A percentile compares a stretch with the other conserved stretches of the same genome.
Evolutionary conservation across 2,329 filamentous ascomycete species (phyloP).

Genomic region (Microcyclosporella mali): DNA sequence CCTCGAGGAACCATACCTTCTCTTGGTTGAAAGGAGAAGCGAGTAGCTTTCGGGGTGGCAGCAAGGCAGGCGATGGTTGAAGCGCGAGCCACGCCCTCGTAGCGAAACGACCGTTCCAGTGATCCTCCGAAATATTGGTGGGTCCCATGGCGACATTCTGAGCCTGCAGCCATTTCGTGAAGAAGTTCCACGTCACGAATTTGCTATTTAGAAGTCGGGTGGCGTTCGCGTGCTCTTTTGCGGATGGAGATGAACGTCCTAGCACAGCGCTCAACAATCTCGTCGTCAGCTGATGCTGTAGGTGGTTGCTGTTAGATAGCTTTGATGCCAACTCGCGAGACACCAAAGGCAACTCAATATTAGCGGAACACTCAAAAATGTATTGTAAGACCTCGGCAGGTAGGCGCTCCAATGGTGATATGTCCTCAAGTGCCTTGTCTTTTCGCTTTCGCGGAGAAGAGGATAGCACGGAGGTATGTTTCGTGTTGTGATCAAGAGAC

Average conservation of each 20-base stretch:
- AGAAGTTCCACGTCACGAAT: slow-evolving; percentile 32
- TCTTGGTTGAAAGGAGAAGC: slow-evolving; percentile 11
- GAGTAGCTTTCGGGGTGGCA: slow-evolving; percentile 22
- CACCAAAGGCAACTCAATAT: slow-evolving; percentile 27
- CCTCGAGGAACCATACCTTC: slow-evolving; percentile 11
- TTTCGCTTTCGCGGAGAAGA: slow-evolving; percentile 17
- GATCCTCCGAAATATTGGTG: too few relatives aligned
- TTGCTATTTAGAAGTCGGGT: slow-evolving; percentile 28
- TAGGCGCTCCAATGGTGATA: slow-evolving; percentile 28
- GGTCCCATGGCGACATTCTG: neutral
- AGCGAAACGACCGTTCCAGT: neutral
- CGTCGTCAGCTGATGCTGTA: slow-evolving; percentile 25
- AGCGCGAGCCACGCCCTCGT: slow-evolving; percentile 14
- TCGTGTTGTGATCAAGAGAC: neutral
- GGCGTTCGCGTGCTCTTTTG: slow-evolving; percentile 16
- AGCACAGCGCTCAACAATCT: slow-evolving; percentile 21
- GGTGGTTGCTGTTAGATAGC: slow-evolving; percentile 26
- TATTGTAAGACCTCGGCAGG: slow-evolving; percentile 32
- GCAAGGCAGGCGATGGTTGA: slow-evolving; percentile 14
- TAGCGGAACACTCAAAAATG: slow-evolving; percentile 30
- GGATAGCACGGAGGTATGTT: too few relatives aligned
- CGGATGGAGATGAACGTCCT: slow-evolving; percentile 1
- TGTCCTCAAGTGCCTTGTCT: slow-evolving; percentile 4
- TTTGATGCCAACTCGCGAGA: slow-evolving; percentile 25
- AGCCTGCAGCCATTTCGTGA: slow-evolving; percentile 23